Evolutionary conservation across 352 stramenopile species (phyloP).

Genomic region (Pythium phragmitis): DNA sequence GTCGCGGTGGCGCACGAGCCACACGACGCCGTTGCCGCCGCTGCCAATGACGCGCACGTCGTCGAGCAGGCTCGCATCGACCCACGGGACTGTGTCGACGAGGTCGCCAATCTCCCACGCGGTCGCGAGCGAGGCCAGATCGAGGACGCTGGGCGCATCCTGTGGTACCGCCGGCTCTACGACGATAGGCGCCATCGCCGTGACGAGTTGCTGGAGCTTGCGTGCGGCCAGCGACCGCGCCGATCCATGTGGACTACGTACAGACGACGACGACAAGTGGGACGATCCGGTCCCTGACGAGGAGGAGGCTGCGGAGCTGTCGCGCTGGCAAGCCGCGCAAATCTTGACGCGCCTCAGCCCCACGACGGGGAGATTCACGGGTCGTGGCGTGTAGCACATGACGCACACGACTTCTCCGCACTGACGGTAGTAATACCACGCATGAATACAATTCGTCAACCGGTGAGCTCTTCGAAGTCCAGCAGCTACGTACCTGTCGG

Average conservation of each 20-base stretch:
- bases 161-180: not conserved
- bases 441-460: not conserved
- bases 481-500: not conserved
- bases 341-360: slow-evolving; percentile 10
- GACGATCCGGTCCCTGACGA: not conserved
- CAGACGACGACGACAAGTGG: not conserved
- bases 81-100: not conserved
- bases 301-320: not conserved
- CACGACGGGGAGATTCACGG: slow-evolving; percentile 5
- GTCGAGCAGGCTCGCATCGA: slow-evolving; percentile 2
- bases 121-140: not conserved
- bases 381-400: slow-evolving; percentile 3
- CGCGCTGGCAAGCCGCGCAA: not conserved
- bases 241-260: not conserved
- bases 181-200: not conserved
- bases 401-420: slow-evolving; percentile 6
- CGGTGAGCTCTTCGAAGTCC: not conserved
- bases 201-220: slow-evolving; percentile 3
- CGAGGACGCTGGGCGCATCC: too few relatives aligned
- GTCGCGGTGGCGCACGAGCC: slow-evolving; percentile 9
- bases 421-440: not conserved
- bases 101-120: slow-evolving; percentile 4
- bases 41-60: slow-evolving; percentile 17
- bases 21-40: slow-evolving; percentile 19
- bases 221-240: slow-evolving; percentile 3